Conservation (phyloP, 495 filamentous ascomycete genomes). For the Tuber borchii region DNA sequence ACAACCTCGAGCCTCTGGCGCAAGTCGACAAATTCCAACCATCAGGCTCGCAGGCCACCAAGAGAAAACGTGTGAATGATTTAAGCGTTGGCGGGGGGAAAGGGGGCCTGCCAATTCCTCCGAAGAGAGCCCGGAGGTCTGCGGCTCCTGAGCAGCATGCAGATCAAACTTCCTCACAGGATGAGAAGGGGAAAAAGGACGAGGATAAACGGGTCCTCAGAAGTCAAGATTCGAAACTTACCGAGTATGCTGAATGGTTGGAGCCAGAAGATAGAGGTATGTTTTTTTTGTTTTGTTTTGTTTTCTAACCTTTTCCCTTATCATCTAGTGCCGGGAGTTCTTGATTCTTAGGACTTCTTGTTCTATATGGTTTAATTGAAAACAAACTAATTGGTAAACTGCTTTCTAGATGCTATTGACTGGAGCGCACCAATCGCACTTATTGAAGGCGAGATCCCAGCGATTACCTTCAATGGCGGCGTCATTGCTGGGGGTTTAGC, state of each 20-base stretch:
- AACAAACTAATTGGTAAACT: not conserved
- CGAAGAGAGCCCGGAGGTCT: constrained; percentile 29
- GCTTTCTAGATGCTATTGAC: constrained; percentile 3
- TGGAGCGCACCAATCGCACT: constrained; percentile 4
- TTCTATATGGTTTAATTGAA: not conserved
- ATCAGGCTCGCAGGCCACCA: constrained; percentile 9
- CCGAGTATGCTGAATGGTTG: constrained; percentile 38
- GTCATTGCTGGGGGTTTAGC: not conserved
- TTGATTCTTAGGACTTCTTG: not conserved
- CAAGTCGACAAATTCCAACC: constrained; percentile 1
- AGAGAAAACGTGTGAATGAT: constrained; percentile 32
- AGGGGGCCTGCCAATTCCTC: constrained; percentile 36
- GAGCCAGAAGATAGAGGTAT: constrained; percentile 19
- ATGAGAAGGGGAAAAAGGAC: constrained; percentile 31
- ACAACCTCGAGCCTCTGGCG: constrained; percentile 8
- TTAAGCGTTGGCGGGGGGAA: constrained; percentile 40
- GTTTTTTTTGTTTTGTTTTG: not conserved
- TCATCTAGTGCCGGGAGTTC: not conserved
- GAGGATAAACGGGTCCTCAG: constrained; percentile 38
- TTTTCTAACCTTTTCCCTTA: not conserved
- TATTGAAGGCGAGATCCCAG: not conserved
- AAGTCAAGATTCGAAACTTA: constrained; percentile 34
- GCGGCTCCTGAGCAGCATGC: constrained; percentile 21
- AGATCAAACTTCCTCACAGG: constrained; percentile 18
- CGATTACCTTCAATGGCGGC: not conserved